Evolutionary conservation across 768 basidiomycete species (phyloP), one percentile per base, ranked within the genome.

Genomic region (Leccinum variicolor): DNA sequence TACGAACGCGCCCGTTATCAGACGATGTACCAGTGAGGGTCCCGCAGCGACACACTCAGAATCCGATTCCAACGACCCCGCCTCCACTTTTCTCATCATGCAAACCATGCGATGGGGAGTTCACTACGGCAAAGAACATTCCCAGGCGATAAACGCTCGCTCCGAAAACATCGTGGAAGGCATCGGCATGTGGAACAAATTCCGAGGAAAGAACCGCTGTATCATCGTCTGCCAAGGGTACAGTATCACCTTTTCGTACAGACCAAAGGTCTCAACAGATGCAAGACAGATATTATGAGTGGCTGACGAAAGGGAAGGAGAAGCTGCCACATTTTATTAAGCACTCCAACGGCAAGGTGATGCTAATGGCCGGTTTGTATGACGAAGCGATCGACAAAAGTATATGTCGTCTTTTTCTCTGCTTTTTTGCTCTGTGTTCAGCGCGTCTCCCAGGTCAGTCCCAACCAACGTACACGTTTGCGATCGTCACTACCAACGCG

Each of bases 101-200:
- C 89, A 92, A 34, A 87, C 89, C 0, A 93, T 92, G 92, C 86
- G 81, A 57, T 98, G 94, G 94, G 94, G 95, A 7, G 77, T 95
- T 1, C 92, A 91, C 67, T 76, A 81, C 54, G 72, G 76, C 39
- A 90, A 94, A 61, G 84, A 87, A 60, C 6, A 78, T 0, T 73
- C 94, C 43, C 91, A 83, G 64, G 97, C 95, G 1, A 96, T 91
- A 59, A 98, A 98, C 62, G 94, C 95, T 0, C 84, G 94, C 19
- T 79, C 85, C 2, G 96, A 98, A 73, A 88, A 86, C 53, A 77
- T 98, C 29, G 67, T 86, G 6, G 83, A 86, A 49, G 82, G 87
- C 21, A 81, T 84, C 4, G 89, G 90, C 0, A 89, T 95, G 81
- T 98, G 96, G 96, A 85, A 76, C 17, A 82, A 82, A 59, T 81